These are phyloP conservation scores for Cadophora luteo-olivacea DNA, from an alignment of 2,329 filamentous ascomycete species.

Conservation along the genomic window DNA sequence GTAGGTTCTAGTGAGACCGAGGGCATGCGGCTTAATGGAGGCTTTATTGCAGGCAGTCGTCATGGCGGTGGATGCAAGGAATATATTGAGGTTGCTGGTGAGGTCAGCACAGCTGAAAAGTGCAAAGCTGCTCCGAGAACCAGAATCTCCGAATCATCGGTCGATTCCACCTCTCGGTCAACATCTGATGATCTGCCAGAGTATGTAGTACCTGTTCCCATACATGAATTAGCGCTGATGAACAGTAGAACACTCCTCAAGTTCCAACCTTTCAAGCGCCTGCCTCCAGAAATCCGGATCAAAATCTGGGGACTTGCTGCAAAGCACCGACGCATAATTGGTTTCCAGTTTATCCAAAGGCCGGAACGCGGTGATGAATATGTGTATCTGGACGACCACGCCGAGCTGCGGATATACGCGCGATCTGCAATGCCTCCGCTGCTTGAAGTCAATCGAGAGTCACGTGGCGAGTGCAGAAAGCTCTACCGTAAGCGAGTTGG, in stretches of 20 bases:
- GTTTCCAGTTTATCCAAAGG: neutral
- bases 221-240: neutral
- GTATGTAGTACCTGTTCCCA: neutral
- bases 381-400: neutral
- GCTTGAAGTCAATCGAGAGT: neutral
- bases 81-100: neutral
- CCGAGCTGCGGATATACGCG: neutral
- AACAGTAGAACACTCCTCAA: neutral
- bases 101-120: neutral
- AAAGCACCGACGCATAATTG: neutral
- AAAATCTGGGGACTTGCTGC: constrained; percentile 2
- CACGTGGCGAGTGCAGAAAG: neutral
- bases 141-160: neutral
- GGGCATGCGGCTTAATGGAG: no score
- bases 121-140: neutral
- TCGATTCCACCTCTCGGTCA: no score
- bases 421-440: neutral
- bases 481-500: neutral
- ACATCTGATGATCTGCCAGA: neutral
- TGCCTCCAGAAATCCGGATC: neutral
- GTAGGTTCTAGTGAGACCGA: neutral
- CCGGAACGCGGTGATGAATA: neutral
- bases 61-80: neutral
- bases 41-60: neutral
- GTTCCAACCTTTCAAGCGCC: neutral